A percentile compares a stretch with the other conserved stretches of the same genome.
Conservation (phyloP, 164 flowering plant species). For the Magnolia sinica region DNA sequence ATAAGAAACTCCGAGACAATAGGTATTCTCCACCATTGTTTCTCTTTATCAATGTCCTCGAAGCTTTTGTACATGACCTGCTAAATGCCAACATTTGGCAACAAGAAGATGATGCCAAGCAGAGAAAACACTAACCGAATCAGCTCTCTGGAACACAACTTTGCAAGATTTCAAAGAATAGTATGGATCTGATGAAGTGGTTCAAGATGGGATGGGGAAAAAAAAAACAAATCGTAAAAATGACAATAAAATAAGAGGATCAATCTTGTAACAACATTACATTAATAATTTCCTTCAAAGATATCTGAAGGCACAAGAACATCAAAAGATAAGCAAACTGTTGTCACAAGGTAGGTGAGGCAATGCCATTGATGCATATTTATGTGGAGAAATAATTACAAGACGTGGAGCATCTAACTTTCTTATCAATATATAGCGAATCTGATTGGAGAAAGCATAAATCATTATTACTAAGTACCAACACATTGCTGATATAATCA, state of each 20-base stretch:
- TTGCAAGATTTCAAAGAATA: neutral
- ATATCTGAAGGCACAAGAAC: neutral
- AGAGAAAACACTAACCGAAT: neutral
- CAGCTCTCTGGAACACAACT: neutral
- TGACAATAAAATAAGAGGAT: too few relatives aligned
- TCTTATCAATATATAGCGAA: too few relatives aligned
- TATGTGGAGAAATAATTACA: neutral
- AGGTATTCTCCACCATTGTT: conserved; percentile 67
- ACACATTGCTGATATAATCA: too few relatives aligned
- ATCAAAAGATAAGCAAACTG: neutral
- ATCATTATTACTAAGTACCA: too few relatives aligned
- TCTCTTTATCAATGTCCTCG: conserved; percentile 65
- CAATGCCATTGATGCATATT: neutral
- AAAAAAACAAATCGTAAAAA: neutral
- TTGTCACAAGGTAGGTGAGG: neutral
- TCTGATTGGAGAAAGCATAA: too few relatives aligned
- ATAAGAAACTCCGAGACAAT: conserved; percentile 67
- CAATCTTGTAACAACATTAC: neutral
- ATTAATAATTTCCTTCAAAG: neutral
- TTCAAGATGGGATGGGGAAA: neutral
- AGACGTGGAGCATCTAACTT: too few relatives aligned
- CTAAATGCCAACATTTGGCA: conserved; percentile 17
- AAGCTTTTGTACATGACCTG: conserved; percentile 83
- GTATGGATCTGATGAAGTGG: too few relatives aligned
- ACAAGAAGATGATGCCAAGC: neutral